These are phyloP conservation scores for Trypanosoma vivax DNA, from an alignment of 208 protist species.

Conservation along the genomic window DNA sequence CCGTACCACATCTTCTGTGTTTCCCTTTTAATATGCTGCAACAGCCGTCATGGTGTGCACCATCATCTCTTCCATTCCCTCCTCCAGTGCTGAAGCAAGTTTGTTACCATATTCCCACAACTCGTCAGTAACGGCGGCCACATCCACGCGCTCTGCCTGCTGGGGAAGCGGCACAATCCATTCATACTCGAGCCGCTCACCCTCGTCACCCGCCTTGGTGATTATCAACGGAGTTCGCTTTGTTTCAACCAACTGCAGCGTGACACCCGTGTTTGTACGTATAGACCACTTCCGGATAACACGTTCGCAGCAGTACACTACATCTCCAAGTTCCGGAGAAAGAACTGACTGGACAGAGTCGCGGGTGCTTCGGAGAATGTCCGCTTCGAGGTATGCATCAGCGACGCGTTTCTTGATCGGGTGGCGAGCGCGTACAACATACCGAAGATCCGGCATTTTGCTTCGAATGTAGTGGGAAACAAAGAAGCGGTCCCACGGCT, in stretches of 20 bases:
- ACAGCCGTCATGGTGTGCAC: slow-evolving; percentile 69
- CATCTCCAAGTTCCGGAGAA: slow-evolving; percentile 80
- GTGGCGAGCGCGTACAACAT: slow-evolving; percentile 73
- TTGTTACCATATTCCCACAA: slow-evolving; percentile 70
- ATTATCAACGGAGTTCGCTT: slow-evolving; percentile 88
- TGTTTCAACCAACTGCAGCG: slow-evolving; percentile 77
- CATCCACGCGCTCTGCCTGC: slow-evolving; percentile 59
- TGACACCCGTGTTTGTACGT: slow-evolving; percentile 38
- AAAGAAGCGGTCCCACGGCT: slow-evolving; percentile 82
- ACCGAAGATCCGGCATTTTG: slow-evolving; percentile 82
- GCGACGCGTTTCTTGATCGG: slow-evolving; percentile 83
- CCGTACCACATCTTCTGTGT: no score
- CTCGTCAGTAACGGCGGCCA: slow-evolving; percentile 51
- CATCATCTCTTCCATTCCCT: slow-evolving; percentile 78
- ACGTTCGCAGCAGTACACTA: slow-evolving; percentile 84
- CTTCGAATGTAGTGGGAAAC: slow-evolving; percentile 80
- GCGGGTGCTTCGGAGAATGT: slow-evolving; percentile 74
- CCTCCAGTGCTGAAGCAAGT: slow-evolving; percentile 58
- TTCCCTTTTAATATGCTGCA: slow-evolving; percentile 29
- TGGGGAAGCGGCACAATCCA: slow-evolving; percentile 77
- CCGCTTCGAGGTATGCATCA: slow-evolving; percentile 68
- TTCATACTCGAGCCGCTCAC: slow-evolving; percentile 85
- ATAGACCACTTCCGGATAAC: slow-evolving; percentile 75
- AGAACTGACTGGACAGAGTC: slow-evolving; percentile 86
- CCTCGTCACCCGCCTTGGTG: slow-evolving; percentile 72